Base-by-base conservation (phyloP, 2,329 filamentous ascomycete species). In the Monosporascus ibericus region DNA sequence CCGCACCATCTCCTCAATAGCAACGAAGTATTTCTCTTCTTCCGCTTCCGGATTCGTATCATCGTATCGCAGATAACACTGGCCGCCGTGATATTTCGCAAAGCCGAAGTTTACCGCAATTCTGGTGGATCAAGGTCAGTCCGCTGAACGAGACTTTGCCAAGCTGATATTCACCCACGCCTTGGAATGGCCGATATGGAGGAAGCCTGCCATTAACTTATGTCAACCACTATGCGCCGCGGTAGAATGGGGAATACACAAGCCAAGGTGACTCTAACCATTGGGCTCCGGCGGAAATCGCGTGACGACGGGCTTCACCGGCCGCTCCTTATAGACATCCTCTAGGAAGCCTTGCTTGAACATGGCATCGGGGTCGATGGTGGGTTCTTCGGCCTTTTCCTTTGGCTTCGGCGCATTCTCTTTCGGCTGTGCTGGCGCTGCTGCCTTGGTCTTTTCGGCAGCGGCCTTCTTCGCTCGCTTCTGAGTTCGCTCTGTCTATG, bases 41-140 rank as follows among this genome's bases (percentile, higher is more conserved):
- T 97, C 94, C 47, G 88, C 89, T 58, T 92, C 90, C 1, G 94
- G 94, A 68, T 97, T 97, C 15, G 94, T 97, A 64, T 97, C 94
- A 68, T 97, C 94, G 69, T 89, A 96, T 63, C 92, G 81, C 56
- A 91, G 72, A 64, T 87, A 86, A 70, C 84, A 88, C 56, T 85
- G 76, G 53, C 92, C 92, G 37, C 87, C 87, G 67, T 95, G 88
- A 65, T 86, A 85, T 65, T 82, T 84, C 15, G 94, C 92, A 68
- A 96, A 97, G 6, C 92, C 92, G 72, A 97, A 97, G 72, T 97
- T 96, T 70, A 97, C 84, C 0, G 90, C 87, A 68, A 97, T 96
- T 22, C 42, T 46, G 8, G 17, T 3, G 17, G 3, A 46, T 2
- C 3, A 34, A 14, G 24, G 17, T 25, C 42, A 46, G 42, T 44